These are phyloP conservation scores for Gyromitra esculenta DNA, from an alignment of 2,329 filamentous ascomycete genomes.

Conservation along the genomic window DNA sequence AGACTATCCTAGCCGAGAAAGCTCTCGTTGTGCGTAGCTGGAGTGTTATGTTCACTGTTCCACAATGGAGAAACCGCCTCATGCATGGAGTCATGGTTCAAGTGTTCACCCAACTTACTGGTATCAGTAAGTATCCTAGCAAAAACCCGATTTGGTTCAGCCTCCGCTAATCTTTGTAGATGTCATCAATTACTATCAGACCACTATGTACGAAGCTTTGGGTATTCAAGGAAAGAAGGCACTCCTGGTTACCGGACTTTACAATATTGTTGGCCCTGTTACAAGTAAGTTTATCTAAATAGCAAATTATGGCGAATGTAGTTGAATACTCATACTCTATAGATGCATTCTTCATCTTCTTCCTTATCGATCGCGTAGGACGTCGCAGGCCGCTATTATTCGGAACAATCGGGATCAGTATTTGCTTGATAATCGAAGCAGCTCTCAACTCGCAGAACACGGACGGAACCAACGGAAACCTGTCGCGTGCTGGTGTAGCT, in stretches of 20 bases:
- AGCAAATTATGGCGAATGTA: constrained; percentile 47
- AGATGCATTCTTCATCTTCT: constrained; percentile 70
- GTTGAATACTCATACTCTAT: constrained; percentile 58
- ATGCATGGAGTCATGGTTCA: constrained; percentile 71
- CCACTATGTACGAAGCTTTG: constrained; percentile 68
- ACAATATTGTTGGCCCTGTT: constrained; percentile 69
- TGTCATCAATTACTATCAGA: constrained; percentile 72
- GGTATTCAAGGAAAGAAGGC: constrained; percentile 67
- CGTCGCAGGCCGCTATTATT: constrained; percentile 67
- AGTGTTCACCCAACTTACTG: constrained; percentile 73
- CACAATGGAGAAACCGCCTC: constrained; percentile 70
- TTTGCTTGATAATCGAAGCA: constrained; percentile 70
- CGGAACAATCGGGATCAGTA: constrained; percentile 66
- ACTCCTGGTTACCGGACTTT: constrained; percentile 69
- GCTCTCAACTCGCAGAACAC: constrained; percentile 67
- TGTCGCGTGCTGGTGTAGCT: constrained; percentile 71
- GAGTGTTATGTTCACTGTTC: constrained; percentile 68
- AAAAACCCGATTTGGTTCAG: constrained; percentile 18
- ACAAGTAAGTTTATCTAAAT: constrained; percentile 59
- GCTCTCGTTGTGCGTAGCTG: constrained; percentile 67
- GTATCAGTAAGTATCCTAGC: constrained; percentile 60
- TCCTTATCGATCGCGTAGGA: constrained; percentile 67
- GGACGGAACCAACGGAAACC: constrained; percentile 61
- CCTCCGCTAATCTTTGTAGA: constrained; percentile 59
- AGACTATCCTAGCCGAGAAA: constrained; percentile 70